Percentiles rank a stretch among this genome's conserved stretches.
Evolutionary conservation across 495 filamentous ascomycete genomes (phyloP).

Genomic region (Penicillium roqueforti): DNA sequence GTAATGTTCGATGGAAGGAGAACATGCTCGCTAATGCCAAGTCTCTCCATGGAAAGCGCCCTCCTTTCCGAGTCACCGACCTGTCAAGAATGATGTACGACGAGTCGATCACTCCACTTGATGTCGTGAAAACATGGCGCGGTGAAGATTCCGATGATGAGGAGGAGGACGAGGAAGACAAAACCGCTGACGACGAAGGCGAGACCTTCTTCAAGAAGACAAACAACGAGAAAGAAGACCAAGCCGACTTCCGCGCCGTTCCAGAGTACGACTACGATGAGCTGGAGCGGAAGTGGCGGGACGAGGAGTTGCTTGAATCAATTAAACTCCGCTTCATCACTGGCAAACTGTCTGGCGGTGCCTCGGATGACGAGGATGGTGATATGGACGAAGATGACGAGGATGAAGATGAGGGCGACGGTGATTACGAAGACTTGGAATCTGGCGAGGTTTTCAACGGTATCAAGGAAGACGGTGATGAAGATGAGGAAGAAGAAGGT

Average conservation of each 20-base stretch:
- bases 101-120: conserved; percentile 63
- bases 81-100: conserved; percentile 88
- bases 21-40: conserved; percentile 76
- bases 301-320: conserved; percentile 69
- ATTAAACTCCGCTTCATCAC: conserved; percentile 71
- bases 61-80: conserved; percentile 69
- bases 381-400: conserved; percentile 46
- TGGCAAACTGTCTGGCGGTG: conserved; percentile 50
- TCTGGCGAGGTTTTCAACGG: conserved; percentile 58
- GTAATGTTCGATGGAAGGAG: conserved; percentile 73
- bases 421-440: conserved; percentile 86
- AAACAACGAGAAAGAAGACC: conserved; percentile 56
- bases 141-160: conserved; percentile 49
- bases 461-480: conserved; percentile 30
- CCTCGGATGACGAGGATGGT: conserved; percentile 38
- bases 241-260: conserved; percentile 69
- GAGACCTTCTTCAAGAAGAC: conserved; percentile 83
- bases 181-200: conserved; percentile 61
- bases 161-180: conserved; percentile 38
- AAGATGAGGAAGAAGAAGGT: conserved; percentile 26
- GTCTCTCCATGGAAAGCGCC: conserved; percentile 62
- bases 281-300: conserved; percentile 79
- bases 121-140: conserved; percentile 75
- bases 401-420: conserved; percentile 73
- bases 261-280: conserved; percentile 76